Evolutionary conservation across 2,329 filamentous ascomycete species (phyloP), one percentile per base, ranked within the genome.

Genomic region (Cladosporium sp.): DNA sequence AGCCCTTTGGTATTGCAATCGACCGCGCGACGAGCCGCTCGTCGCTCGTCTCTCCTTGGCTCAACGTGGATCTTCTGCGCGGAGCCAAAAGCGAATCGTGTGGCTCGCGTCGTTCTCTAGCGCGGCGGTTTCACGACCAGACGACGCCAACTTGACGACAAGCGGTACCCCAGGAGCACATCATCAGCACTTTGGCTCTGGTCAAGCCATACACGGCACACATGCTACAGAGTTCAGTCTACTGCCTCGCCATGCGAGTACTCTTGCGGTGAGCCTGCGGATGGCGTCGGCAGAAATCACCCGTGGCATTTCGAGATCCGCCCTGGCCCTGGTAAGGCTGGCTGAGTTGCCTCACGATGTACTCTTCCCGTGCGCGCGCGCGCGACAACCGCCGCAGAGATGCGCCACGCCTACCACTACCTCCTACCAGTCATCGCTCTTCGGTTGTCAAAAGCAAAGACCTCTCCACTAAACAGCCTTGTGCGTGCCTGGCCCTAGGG

Each of bases 401-500:
- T 28, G 15, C 42, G 42, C 42, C 22, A 28, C 42, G 42, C 14
- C 25, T 15, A 14, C 42, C 42, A 25, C 42, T 45, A 15, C 4
- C 42, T 20, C 15, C 42, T 45, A 15, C 4, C 22, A 45, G 4
- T 28, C 7, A 45, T 22, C 42, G 7, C 25, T 45, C 30, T 34
- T 34, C 30, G 3, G 5, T 43, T n/a, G 40, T 43, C 40, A 11
- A 34, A 12, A 34, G 11, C 30, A 34, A 34, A 34, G 30, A 34
- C 30, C 30, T 12, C 30, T 34, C 30, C 30, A 34, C 30, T 34
- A 34, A 34, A 2, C 30, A 34, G 30, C 30, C 4, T 9, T 34
- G 30, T 8, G 30, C 30, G 28, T 50, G 11, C 22, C 25, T 55
- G 51, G 40, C 51, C 51, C 51, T 55, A 55, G 51, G 51, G 51